phyloP scores from a whole-genome alignment of 805 yeast species.

The Starmerella stellata region DNA sequence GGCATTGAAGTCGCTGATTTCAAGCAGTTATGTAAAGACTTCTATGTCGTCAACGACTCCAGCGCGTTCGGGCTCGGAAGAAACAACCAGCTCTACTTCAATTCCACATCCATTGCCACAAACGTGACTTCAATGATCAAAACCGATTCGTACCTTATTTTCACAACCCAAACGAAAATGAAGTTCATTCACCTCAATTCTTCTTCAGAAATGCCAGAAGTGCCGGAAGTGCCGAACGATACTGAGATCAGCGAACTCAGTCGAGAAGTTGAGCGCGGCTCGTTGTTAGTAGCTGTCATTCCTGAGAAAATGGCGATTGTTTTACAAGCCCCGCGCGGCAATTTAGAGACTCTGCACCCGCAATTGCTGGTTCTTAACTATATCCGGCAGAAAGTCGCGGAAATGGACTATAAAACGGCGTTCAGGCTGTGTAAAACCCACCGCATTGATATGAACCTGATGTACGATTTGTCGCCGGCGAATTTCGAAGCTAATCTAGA shows the following conservation, averaged over 20 bases:
- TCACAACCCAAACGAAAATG: conserved; percentile 71
- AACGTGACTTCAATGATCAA: conserved; percentile 69
- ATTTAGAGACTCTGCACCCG: conserved; percentile 83
- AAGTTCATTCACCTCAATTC: conserved; percentile 58
- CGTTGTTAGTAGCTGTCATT: conserved; percentile 59
- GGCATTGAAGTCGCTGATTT: conserved; percentile 25
- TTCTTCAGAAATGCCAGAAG: conserved; percentile 13
- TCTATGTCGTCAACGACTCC: conserved; percentile 8
- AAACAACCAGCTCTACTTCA: conserved; percentile 44
- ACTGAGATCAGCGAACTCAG: conserved; percentile 53
- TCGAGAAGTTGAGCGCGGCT: conserved; percentile 81
- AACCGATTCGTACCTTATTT: conserved; percentile 40
- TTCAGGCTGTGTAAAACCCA: conserved; percentile 73
- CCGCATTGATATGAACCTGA: conserved; percentile 73
- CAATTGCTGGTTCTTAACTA: conserved; percentile 77
- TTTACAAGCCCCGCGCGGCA: conserved; percentile 90
- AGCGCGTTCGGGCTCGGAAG: conserved; percentile 54
- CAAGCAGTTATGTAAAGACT: conserved; percentile 48
- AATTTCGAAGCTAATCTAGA: conserved; percentile 47
- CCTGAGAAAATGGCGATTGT: conserved; percentile 71
- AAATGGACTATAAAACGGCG: conserved; percentile 47
- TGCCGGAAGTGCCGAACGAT: conserved; percentile 21
- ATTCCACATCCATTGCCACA: conserved; percentile 29
- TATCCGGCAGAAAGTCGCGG: conserved; percentile 51
- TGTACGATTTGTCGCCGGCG: conserved; percentile 72